These are phyloP conservation scores for Ilyonectria destructans DNA, from an alignment of 2,329 filamentous ascomycete genomes.

Conservation along the genomic window DNA sequence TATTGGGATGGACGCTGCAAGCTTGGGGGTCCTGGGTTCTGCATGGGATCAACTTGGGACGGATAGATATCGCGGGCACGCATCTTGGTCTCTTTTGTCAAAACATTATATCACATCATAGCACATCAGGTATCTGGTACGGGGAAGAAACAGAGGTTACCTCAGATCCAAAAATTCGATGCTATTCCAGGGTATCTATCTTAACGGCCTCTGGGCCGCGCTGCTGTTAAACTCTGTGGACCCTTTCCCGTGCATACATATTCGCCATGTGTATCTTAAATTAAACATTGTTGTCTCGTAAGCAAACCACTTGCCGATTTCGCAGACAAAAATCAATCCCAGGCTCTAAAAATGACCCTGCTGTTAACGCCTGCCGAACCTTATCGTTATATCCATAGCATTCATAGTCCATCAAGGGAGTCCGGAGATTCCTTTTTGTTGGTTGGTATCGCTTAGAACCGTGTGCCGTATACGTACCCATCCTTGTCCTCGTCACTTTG, in stretches of 20 bases:
- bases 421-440: background rate
- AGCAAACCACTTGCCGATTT: background rate
- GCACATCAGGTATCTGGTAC: constrained; percentile 26
- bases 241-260: background rate
- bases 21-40: constrained; percentile 24
- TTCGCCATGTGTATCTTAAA: background rate
- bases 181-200: constrained; percentile 13
- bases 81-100: constrained; percentile 39
- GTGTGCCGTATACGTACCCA: background rate
- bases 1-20: constrained; percentile 17
- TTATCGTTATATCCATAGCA: constrained; percentile 2
- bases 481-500: background rate
- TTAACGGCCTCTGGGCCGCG: background rate
- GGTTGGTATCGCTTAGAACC: background rate
- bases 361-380: constrained; percentile 5
- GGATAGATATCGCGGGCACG: constrained; percentile 35
- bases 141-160: constrained; percentile 22
- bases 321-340: background rate
- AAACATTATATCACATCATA: constrained; percentile 17
- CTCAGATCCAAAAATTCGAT: constrained; percentile 23
- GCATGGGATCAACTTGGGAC: constrained; percentile 29
- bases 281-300: background rate
- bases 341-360: background rate
- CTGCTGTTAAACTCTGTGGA: constrained; percentile 1
- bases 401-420: background rate